Evolutionary conservation across 495 filamentous ascomycete species (phyloP), one percentile per base, ranked within the genome.

Genomic region (Extremus antarcticus): DNA sequence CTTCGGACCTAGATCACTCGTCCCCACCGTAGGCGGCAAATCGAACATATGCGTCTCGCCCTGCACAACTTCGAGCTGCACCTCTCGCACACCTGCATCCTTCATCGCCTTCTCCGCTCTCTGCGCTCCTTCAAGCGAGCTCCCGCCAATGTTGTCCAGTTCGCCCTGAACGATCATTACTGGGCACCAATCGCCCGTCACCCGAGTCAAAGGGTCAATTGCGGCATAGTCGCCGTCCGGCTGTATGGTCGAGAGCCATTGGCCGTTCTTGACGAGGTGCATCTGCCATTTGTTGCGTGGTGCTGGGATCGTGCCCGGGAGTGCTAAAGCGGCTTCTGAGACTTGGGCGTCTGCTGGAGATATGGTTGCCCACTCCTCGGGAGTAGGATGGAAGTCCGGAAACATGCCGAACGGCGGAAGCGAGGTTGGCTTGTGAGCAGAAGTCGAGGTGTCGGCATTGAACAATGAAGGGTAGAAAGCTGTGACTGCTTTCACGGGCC

Each of bases 161-260:
- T 57, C 55, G 39, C 55, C 55, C 21, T 57, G 55, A 9, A 57
- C 55, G 25, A 57, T 45, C 55, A 57, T 57, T 2, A 57, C 48
- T 1, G 55, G 55, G 4, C 48, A 39, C 55, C 55, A 57, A 3
- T 57, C 15, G 13, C 9, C 3, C n/a, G 23, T 53, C 16, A 57
- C 2, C 1, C 55, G 48, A 47, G 55, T 57, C 43, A 57, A 7
- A 2, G 55, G 55, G 25, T 57, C 55, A 8, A 57, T 3, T 1
- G 23, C 13, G 15, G 35, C 38, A 29, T 52, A 53, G n/a, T 53
- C 41, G 2, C 50, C 55, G 43, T 57, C 55, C 19, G 55, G 55
- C 55, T 52, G 48, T 10, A 51, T 25, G 15, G 22, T 57, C 19
- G 32, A 20, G 39, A 46, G 41, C 48, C 48, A 53, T 25, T 47